Evolutionary conservation across 192 early-diverging fungal genomes (phyloP).

Genomic region (Dissophora ornata): DNA sequence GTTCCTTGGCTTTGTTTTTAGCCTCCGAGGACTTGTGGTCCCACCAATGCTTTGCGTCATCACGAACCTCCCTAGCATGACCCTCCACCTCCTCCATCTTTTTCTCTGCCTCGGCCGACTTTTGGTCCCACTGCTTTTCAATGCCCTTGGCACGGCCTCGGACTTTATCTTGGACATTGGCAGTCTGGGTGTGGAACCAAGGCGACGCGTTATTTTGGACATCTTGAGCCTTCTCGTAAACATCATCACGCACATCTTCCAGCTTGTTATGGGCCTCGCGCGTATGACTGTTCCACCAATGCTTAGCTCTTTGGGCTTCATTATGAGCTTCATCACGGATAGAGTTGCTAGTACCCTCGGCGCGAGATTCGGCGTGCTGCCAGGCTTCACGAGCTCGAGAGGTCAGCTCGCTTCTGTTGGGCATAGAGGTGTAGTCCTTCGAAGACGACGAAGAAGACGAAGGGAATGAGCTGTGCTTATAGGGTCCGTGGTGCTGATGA

Average conservation of each 20-base stretch:
- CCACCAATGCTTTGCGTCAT: slow-evolving; percentile 28
- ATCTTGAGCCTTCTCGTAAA: not conserved
- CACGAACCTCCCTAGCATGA: not conserved
- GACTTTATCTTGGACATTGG: slow-evolving; percentile 1
- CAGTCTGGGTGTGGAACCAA: slow-evolving; percentile 2
- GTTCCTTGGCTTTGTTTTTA: slow-evolving; percentile 12
- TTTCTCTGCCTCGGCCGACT: slow-evolving; percentile 12
- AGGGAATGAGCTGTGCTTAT: not conserved
- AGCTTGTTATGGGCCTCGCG: not conserved
- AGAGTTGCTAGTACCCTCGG: not conserved
- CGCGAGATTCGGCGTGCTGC: slow-evolving; percentile 14
- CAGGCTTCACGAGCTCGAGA: slow-evolving; percentile 38
- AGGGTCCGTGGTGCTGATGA: no score
- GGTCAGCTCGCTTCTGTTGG: slow-evolving; percentile 15
- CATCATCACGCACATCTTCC: slow-evolving; percentile 3
- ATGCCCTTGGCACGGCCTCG: not conserved
- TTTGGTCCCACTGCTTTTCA: slow-evolving; percentile 13
- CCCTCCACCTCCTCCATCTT: slow-evolving; percentile 4
- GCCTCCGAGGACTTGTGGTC: slow-evolving; percentile 2
- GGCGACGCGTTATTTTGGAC: slow-evolving; percentile 2
- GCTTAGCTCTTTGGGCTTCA: not conserved
- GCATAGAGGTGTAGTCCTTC: not conserved
- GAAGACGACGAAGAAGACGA: not conserved
- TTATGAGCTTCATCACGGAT: not conserved
- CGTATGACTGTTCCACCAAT: slow-evolving; percentile 1